Conservation (phyloP, 2,329 filamentous ascomycete species). For the Colletotrichum truncatum region DNA sequence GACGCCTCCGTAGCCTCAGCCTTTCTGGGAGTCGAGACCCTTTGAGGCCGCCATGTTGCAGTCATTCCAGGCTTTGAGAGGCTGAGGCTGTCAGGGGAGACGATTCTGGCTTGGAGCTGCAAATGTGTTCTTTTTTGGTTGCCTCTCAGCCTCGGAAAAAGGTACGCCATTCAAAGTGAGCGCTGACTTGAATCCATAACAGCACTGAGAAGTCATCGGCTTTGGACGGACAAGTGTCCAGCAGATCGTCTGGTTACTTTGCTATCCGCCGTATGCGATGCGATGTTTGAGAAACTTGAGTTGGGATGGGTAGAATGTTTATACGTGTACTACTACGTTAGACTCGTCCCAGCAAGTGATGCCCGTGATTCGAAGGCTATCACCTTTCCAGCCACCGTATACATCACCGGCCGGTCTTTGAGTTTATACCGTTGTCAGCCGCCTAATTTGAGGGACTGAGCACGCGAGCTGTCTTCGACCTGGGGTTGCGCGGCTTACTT, state of each 20-base stretch:
- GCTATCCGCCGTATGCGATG: background rate
- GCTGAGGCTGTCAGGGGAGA: background rate
- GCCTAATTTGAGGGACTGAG: background rate
- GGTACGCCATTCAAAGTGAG: too few species aligned
- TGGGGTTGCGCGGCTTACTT: background rate
- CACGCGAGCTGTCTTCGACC: constrained; percentile 9
- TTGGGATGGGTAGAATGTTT: background rate
- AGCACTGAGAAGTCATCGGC: background rate
- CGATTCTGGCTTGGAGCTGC: background rate
- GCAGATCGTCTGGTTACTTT: background rate
- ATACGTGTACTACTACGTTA: background rate
- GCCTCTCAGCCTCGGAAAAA: background rate
- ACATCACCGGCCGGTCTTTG: too few species aligned
- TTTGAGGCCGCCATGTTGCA: background rate
- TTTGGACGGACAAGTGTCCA: background rate
- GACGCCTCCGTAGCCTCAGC: too few species aligned
- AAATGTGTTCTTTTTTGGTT: background rate
- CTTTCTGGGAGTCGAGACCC: background rate
- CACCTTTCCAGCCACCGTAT: background rate
- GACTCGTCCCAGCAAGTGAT: background rate
- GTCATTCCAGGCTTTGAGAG: background rate
- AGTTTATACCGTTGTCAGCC: background rate
- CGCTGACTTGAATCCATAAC: background rate
- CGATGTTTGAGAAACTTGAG: background rate
- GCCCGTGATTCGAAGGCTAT: background rate